Base-by-base conservation (phyloP, 441 rosid species). In the Sinapis alba region DNA sequence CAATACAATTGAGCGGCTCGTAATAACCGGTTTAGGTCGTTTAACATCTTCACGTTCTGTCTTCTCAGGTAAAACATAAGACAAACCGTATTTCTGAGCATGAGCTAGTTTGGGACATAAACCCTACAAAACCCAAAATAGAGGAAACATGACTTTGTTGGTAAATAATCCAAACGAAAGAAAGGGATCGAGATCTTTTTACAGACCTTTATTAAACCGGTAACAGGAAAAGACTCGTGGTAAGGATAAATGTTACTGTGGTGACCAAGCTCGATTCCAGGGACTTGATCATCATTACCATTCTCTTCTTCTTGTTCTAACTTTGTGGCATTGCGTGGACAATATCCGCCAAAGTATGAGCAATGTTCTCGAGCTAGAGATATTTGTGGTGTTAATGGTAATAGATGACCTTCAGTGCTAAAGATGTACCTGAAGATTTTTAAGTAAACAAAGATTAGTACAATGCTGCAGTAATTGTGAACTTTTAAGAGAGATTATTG, bases 371-470 rank as follows among this genome's bases (percentile, higher is more conserved):
- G 69, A 60, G 78, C 87, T 58, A 96, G 87, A 80, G 98, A 93
- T 79, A 96, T 93, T 78, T 91, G 97, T 6, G 99, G 98, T 15
- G 92, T 90, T 76, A 87, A 80, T 21, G 98, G 97, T 84, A 96
- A 69, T 19, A 96, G 80, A 82, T 96, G 99, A 62, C 99, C 98
- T 84, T 96, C 99, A 1, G 97, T 96, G 70, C 87, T 93, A 78
- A 96, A 93, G 72, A 91, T 78, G 72, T 90, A 96, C 86, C 99
- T 93, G 82, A 34, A 74, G 72, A 63, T 56, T 16, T 16, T 9
- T 12, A 12, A 13, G 27, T 3, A 16, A 62, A 41, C 21, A 61
- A 78, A 32, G 24, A 53, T 56, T 5, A 68, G 72, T 28, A 53
- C 20, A 27, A 13, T 26, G 26, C 21, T 69, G 32, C 0, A 15